Evolutionary conservation across 768 basidiomycete species (phyloP).

Genomic region (Zangia roseola): DNA sequence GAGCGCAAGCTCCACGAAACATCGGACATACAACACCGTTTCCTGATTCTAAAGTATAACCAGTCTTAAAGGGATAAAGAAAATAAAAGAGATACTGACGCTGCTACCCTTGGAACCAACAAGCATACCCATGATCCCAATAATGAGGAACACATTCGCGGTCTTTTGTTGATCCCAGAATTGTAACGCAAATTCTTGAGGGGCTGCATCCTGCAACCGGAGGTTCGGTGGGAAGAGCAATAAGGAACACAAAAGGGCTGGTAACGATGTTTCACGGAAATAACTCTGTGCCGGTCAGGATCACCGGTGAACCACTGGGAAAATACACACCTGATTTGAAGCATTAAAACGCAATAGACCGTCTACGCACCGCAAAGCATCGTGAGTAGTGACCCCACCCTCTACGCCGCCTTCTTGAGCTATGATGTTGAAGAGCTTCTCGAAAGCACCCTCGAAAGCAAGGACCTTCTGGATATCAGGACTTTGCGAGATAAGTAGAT

Average conservation of each 20-base stretch:
- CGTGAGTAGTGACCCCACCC: constrained; percentile 81
- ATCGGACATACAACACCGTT: constrained; percentile 59
- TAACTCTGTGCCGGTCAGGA: constrained; percentile 67
- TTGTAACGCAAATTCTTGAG: constrained; percentile 91
- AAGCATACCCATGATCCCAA: constrained; percentile 85
- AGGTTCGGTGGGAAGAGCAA: constrained; percentile 69
- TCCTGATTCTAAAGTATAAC: constrained; percentile 51
- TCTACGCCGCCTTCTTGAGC: constrained; percentile 88
- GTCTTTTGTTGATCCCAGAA: constrained; percentile 94
- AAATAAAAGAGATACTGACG: constrained; percentile 39
- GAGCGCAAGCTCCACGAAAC: constrained; percentile 83
- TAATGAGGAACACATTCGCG: constrained; percentile 73
- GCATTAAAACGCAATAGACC: constrained; percentile 88
- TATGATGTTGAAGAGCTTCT: constrained; percentile 89
- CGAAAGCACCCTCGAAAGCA: constrained; percentile 95
- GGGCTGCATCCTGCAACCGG: constrained; percentile 54
- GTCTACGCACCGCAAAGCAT: constrained; percentile 84
- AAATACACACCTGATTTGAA: constrained; percentile 78
- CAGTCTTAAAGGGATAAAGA: not conserved
- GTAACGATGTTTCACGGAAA: constrained; percentile 85
- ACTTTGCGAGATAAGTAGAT: constrained; percentile 79
- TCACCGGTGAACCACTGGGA: not conserved
- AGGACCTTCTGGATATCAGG: constrained; percentile 95
- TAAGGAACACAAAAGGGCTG: constrained; percentile 62
- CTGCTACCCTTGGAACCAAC: constrained; percentile 67